These are phyloP conservation scores for Earliella scabrosa DNA, from an alignment of 1,284 basidiomycete genomes.

Conservation along the genomic window DNA sequence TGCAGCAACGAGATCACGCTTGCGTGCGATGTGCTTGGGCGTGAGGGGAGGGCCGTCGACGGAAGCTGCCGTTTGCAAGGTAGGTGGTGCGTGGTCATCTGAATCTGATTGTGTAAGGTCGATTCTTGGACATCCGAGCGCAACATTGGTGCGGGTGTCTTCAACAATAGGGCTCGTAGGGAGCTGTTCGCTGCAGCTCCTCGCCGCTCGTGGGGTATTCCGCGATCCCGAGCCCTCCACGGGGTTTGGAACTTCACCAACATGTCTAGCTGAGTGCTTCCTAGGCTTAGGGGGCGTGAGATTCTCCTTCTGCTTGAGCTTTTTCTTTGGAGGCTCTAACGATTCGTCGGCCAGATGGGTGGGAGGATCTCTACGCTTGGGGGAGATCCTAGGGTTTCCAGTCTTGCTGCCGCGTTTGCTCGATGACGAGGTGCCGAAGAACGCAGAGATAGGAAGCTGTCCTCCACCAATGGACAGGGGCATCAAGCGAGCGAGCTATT, in stretches of 20 bases:
- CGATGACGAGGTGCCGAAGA: conserved; percentile 14
- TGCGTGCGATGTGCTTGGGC: background rate
- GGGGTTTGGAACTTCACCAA: no score
- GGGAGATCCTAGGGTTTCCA: background rate
- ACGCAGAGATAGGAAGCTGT: conserved; percentile 28
- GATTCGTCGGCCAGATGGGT: background rate
- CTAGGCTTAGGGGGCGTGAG: background rate
- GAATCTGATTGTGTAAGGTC: no score
- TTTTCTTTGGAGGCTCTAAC: conserved; percentile 9
- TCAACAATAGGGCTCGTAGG: no score
- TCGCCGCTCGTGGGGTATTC: no score
- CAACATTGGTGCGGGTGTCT: no score
- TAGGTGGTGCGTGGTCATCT: no score
- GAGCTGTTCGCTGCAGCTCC: no score
- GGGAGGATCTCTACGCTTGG: conserved; percentile 13
- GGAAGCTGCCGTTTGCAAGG: no score
- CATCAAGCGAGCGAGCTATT: conserved; percentile 7
- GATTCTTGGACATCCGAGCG: no score
- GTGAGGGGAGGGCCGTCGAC: conserved; percentile 6
- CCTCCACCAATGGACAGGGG: conserved; percentile 17
- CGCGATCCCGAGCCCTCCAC: no score
- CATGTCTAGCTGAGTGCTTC: no score
- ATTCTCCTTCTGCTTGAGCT: conserved; percentile 21
- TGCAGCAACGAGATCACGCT: background rate
- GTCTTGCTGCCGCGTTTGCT: conserved; percentile 7